phyloP scores from a whole-genome alignment of 441 rosid species.

The Metrosideros polymorpha region DNA sequence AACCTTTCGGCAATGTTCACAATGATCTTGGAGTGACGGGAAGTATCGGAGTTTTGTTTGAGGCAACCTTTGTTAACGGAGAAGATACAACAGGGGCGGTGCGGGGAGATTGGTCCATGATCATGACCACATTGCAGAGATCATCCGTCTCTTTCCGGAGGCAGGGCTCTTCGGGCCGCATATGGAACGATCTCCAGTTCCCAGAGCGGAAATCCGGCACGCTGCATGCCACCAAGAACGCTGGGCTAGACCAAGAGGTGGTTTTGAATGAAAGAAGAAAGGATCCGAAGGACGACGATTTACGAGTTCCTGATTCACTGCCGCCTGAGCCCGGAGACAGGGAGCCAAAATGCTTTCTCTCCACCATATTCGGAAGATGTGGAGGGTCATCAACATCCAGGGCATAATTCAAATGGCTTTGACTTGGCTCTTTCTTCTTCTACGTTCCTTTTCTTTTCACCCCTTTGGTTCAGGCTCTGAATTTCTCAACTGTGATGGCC shows the following conservation, averaged over 20 bases:
- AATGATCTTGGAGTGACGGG: neutral
- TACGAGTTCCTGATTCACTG: neutral
- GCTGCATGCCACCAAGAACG: neutral
- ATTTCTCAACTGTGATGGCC: neutral
- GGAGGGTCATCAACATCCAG: neutral
- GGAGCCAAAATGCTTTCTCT: neutral
- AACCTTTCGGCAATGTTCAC: neutral
- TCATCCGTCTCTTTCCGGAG: neutral
- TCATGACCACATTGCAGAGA: neutral
- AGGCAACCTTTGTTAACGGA: neutral
- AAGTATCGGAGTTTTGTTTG: neutral
- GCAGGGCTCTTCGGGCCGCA: neutral
- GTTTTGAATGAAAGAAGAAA: neutral
- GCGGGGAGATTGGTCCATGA: neutral
- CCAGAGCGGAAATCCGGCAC: neutral
- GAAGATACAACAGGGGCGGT: neutral
- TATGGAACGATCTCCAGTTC: neutral
- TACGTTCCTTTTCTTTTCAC: neutral
- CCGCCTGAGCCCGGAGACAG: neutral
- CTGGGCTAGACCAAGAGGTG: neutral
- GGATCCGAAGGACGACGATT: neutral
- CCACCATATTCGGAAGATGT: neutral
- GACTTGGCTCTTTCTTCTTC: neutral
- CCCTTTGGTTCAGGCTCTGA: neutral
- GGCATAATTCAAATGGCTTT: neutral